phyloP scores from a whole-genome alignment of 169 alveolate species.

The Pseudocohnilembus persalinus region DNA sequence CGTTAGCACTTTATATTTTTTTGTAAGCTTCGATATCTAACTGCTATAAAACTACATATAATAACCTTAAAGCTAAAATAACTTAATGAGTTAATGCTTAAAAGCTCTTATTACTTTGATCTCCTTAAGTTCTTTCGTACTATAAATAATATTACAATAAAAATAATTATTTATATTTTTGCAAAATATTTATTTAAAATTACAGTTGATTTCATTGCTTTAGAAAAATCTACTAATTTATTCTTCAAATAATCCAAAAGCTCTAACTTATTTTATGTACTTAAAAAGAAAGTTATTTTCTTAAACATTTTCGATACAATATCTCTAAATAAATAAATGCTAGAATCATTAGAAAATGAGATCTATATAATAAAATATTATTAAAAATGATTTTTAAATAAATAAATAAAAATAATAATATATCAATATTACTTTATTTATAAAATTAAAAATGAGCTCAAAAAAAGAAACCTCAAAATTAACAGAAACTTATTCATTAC shows the following conservation, averaged over 20 bases:
- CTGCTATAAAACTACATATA: background rate
- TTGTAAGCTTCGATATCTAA: background rate
- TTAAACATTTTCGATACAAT: too few relatives aligned
- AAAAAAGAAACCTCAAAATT: background rate
- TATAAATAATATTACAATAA: too few relatives aligned
- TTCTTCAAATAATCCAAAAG: background rate
- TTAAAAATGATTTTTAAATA: too few relatives aligned
- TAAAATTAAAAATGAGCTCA: background rate
- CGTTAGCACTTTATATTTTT: background rate
- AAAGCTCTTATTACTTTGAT: background rate
- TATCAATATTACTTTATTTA: background rate
- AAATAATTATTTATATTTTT: too few relatives aligned
- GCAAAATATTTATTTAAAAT: too few relatives aligned
- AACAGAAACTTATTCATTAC: background rate
- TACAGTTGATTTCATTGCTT: background rate
- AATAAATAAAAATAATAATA: too few relatives aligned
- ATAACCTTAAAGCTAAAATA: background rate
- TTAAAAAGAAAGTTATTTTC: background rate
- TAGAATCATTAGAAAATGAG: background rate
- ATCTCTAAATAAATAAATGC: background rate
- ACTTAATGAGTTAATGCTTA: background rate
- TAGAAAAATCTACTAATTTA: too few relatives aligned
- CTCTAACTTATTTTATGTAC: background rate
- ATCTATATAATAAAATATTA: background rate
- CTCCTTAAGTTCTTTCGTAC: background rate